phyloP scores from a whole-genome alignment of 2,329 filamentous ascomycete genomes.

The Penicillium brasilianum region DNA sequence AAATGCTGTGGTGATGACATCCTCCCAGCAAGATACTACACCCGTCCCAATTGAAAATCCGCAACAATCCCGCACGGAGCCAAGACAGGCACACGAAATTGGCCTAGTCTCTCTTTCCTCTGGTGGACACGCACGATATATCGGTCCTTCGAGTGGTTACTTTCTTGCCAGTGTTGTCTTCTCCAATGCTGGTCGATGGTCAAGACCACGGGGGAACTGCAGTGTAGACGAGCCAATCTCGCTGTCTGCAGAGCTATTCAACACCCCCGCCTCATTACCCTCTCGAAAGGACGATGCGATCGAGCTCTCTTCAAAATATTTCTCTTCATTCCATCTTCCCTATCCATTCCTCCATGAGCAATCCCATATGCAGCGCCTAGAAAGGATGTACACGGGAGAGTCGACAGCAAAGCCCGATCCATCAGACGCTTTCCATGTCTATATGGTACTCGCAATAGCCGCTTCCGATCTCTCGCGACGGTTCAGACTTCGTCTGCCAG shows the following conservation, averaged over 20 bases:
- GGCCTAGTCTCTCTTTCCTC: conserved; percentile 58
- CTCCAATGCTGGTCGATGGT: conserved; percentile 40
- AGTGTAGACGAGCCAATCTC: conserved; percentile 22
- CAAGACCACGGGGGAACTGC: conserved; percentile 13
- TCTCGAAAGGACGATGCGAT: conserved; percentile 44
- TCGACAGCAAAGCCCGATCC: conserved; percentile 34
- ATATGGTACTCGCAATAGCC: conserved; percentile 60
- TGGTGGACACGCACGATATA: conserved; percentile 56
- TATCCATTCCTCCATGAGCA: conserved; percentile 58
- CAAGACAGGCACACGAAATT: conserved; percentile 55
- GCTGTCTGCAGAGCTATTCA: conserved; percentile 35
- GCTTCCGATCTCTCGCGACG: conserved; percentile 53
- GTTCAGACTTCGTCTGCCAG: conserved; percentile 52
- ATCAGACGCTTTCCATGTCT: conserved; percentile 53
- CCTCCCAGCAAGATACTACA: conserved; percentile 19
- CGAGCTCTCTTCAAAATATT: conserved; percentile 54
- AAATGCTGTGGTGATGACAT: background rate
- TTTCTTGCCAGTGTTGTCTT: conserved; percentile 59
- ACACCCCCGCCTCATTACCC: conserved; percentile 37
- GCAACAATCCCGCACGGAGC: conserved; percentile 17
- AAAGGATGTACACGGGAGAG: conserved; percentile 42
- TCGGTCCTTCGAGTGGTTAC: conserved; percentile 62
- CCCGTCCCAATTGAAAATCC: background rate
- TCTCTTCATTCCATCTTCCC: conserved; percentile 54
- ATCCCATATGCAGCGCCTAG: conserved; percentile 45